These are phyloP conservation scores for Sarcomyxa edulis DNA, from an alignment of 768 basidiomycete species.

Conservation along the genomic window DNA sequence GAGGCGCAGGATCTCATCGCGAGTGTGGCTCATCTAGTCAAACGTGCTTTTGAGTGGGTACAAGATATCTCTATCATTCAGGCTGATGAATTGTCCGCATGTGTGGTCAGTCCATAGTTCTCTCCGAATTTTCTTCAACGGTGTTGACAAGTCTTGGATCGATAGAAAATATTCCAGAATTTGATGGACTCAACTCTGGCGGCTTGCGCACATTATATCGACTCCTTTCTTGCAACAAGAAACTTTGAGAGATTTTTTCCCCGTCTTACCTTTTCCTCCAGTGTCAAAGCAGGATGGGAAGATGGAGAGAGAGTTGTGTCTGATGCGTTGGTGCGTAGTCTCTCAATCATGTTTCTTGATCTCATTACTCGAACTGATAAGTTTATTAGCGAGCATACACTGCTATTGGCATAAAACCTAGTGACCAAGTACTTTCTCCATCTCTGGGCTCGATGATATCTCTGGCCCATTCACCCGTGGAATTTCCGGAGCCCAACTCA, in stretches of 20 bases:
- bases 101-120: constrained; percentile 20
- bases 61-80: constrained; percentile 10
- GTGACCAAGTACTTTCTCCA: constrained; percentile 12
- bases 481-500: constrained; percentile 10
- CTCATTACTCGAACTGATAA: constrained; percentile 4
- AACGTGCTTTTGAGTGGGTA: constrained; percentile 24
- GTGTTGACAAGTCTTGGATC: not conserved
- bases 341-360: not conserved
- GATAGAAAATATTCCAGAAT: constrained; percentile 19
- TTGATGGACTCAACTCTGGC: constrained; percentile 32
- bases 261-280: constrained; percentile 31
- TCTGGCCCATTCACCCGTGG: constrained; percentile 26
- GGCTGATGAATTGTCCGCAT: constrained; percentile 17
- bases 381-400: constrained; percentile 27
- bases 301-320: constrained; percentile 31
- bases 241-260: constrained; percentile 42
- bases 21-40: constrained; percentile 21
- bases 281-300: constrained; percentile 28
- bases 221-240: constrained; percentile 39
- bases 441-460: constrained; percentile 30
- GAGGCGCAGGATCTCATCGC: constrained; percentile 29
- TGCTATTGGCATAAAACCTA: constrained; percentile 21
- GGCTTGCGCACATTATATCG: constrained; percentile 30
- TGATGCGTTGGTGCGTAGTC: constrained; percentile 32
- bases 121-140: not conserved